A percentile compares a stretch with the other conserved stretches of the same genome.
phyloP scores from a whole-genome alignment of 148 eudicot species.

The Rhododendron henanense region DNA sequence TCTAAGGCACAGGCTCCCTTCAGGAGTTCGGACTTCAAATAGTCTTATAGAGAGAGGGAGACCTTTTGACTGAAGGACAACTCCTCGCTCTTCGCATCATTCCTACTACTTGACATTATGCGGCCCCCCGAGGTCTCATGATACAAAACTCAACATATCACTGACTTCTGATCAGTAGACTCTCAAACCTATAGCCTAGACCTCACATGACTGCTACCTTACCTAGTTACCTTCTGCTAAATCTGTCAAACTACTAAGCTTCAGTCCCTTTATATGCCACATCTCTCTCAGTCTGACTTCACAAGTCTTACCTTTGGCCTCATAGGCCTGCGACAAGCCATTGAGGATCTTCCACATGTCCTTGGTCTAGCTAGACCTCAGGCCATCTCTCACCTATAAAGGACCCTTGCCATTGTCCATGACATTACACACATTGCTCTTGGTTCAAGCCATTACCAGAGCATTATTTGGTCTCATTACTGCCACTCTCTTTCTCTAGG shows the following conservation, averaged over 20 bases:
- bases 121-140: too few relatives aligned
- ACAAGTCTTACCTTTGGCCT: neutral
- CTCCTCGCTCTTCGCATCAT: neutral
- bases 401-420: neutral
- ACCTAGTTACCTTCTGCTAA: neutral
- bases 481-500: neutral
- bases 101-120: neutral
- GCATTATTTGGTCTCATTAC: too few relatives aligned
- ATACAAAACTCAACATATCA: neutral
- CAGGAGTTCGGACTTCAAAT: neutral
- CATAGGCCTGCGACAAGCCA: neutral
- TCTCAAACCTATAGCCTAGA: neutral
- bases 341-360: neutral
- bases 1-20: neutral
- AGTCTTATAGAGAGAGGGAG: neutral
- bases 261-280: neutral
- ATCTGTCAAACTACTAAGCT: neutral
- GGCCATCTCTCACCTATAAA: neutral
- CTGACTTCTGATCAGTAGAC: neutral
- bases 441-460: too few relatives aligned
- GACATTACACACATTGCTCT: neutral
- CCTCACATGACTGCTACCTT: neutral
- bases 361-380: neutral
- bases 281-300: neutral
- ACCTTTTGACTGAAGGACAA: neutral